These are phyloP conservation scores for Candida qinlingensis DNA, from an alignment of 805 yeast species.

Conservation along the genomic window DNA sequence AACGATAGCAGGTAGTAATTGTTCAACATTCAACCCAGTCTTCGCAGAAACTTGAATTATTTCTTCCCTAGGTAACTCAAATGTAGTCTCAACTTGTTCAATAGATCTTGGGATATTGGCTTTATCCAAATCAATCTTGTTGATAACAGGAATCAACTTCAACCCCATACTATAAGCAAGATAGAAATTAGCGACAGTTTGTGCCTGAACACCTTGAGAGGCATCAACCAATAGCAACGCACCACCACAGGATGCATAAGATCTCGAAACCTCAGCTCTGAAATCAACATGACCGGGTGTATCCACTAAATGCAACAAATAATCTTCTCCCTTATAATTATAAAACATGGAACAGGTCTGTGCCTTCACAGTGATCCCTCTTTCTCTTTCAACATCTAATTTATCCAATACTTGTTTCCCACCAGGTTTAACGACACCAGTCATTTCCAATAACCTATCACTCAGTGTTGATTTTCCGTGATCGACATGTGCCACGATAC, in stretches of 20 bases:
- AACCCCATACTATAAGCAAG: constrained; percentile 83
- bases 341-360: constrained; percentile 95
- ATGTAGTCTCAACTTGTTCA: constrained; percentile 80
- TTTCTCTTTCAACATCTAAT: constrained; percentile 88
- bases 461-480: constrained; percentile 85
- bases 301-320: constrained; percentile 84
- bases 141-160: constrained; percentile 80
- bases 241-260: constrained; percentile 95
- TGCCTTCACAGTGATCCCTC: constrained; percentile 96
- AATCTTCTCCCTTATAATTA: constrained; percentile 59
- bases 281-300: constrained; percentile 99
- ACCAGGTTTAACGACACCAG: constrained; percentile 82
- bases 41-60: constrained; percentile 88
- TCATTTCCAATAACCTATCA: constrained; percentile 80
- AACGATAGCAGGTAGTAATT: constrained; percentile 76
- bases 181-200: constrained; percentile 95
- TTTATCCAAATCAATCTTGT: constrained; percentile 83
- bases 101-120: constrained; percentile 79
- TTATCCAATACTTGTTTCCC: constrained; percentile 86
- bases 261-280: constrained; percentile 86
- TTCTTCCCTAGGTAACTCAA: constrained; percentile 71
- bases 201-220: constrained; percentile 95
- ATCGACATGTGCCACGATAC: constrained; percentile 95
- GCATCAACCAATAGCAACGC: constrained; percentile 90
- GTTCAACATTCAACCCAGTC: constrained; percentile 75